A percentile compares a stretch with the other conserved stretches of the same genome.
phyloP scores from a whole-genome alignment of 345 rosid genomes.

The Sonneratia caseolaris region DNA sequence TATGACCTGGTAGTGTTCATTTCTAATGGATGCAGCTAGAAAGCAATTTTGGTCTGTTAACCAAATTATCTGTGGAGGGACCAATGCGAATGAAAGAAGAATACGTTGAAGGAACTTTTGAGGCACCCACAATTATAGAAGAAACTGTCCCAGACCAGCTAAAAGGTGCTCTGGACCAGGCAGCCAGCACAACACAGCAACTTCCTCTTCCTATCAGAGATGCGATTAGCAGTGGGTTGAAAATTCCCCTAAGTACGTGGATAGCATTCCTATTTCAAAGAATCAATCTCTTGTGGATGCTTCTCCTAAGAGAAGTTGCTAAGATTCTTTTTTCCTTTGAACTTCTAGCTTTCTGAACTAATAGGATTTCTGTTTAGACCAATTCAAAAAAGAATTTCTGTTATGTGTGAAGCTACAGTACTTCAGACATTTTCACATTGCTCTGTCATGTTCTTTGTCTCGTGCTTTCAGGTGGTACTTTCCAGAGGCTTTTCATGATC shows the following conservation, averaged over 20 bases:
- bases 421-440: background rate
- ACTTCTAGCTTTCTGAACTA: background rate
- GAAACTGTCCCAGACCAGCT: constrained; percentile 79
- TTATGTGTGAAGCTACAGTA: background rate
- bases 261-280: background rate
- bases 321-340: background rate
- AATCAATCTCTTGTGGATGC: background rate
- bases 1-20: background rate
- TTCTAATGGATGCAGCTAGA: constrained; percentile 54
- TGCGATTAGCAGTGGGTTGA: constrained; percentile 55
- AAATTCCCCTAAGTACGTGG: constrained; percentile 70
- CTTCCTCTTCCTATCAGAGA: constrained; percentile 71
- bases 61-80: constrained; percentile 78
- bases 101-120: constrained; percentile 67
- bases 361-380: background rate
- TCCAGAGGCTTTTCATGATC: constrained; percentile 86
- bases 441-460: background rate
- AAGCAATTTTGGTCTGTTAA: constrained; percentile 50
- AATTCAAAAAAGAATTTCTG: too few species aligned
- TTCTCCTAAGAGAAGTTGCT: background rate
- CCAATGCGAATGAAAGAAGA: constrained; percentile 90
- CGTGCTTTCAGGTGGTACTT: constrained; percentile 56
- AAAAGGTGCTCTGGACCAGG: constrained; percentile 69
- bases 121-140: constrained; percentile 70
- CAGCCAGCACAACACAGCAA: constrained; percentile 53